These are phyloP conservation scores for Lolium multiflorum DNA, from an alignment of 176 grass and related monocot genomes.

Conservation along the genomic window DNA sequence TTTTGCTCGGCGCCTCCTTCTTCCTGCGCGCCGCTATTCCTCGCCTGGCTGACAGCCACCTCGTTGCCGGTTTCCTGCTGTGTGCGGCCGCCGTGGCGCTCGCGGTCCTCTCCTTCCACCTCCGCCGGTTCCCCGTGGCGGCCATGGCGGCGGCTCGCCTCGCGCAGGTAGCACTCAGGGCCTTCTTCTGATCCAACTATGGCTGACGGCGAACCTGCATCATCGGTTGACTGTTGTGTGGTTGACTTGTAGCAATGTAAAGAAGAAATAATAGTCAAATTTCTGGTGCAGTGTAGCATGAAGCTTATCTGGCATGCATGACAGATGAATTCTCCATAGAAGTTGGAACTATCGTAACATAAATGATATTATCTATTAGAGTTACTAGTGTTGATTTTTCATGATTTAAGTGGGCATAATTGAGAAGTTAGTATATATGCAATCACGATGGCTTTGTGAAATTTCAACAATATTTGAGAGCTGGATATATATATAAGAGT, in stretches of 20 bases:
- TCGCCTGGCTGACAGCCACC: neutral
- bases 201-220: neutral
- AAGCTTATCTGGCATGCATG: neutral
- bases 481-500: too few species aligned
- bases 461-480: too few species aligned
- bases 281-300: neutral
- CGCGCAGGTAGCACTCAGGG: constrained; percentile 4
- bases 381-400: too few species aligned
- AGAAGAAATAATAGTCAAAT: neutral
- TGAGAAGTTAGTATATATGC: too few species aligned
- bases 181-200: constrained; percentile 11
- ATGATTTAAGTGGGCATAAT: too few species aligned
- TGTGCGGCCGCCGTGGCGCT: neutral
- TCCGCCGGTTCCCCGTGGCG: neutral
- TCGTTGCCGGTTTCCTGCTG: neutral
- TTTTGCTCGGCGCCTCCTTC: neutral
- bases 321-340: too few species aligned
- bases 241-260: neutral
- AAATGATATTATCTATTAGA: too few species aligned
- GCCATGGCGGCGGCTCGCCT: neutral
- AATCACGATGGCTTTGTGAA: too few species aligned
- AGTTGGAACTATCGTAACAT: neutral
- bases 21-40: neutral
- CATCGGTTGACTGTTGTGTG: neutral
- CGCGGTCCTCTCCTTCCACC: constrained; percentile 7